Evolutionary conservation across 345 rosid species (phyloP), one percentile per base, ranked within the genome.

Genomic region (Abelmoschus esculentus): DNA sequence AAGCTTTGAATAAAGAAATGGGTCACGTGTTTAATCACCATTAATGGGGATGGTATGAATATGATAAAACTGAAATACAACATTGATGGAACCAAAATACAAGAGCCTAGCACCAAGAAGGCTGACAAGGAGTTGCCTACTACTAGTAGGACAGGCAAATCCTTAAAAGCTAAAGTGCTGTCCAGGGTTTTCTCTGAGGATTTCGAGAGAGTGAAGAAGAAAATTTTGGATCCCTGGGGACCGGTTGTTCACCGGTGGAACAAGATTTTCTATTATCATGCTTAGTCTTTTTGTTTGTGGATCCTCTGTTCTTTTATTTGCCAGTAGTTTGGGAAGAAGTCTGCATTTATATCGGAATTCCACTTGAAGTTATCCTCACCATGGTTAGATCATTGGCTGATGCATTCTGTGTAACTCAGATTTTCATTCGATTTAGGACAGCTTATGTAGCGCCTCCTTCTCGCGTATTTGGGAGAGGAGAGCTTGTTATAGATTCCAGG

Each of bases 391-490:
- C 98, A 59, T 61, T 88, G 14, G 89, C 89, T 3, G 98, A 92
- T 80, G 76, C 80, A 68, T 92, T 92, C 69, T 90, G 90, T 75
- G 22, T 84, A 10, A 75, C 84, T 75, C 92, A 90, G 81, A 90
- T 90, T 74, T 83, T 81, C 58, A 70, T 88, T 72, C 82, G 89
- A 53, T 92, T 86, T 78, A 80, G 84, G 54, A 92, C 96, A 0
- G 93, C 98, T 73, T 92, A 88, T 42, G 76, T 92, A 0, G 98
- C 96, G 0, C 96, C 96, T 55, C 86, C 95, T 75, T 92, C 98
- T 70, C 89, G 93, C 46, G 96, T 90, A 18, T 86, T 92, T 54
- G 92, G 98, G 61, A 90, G 96, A 86, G 98, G 91, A 14, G 98
- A 92, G 75, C 92, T 92, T 50, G 95, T 92, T 44, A 86, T 88